Evolutionary conservation across 306 rosid species (phyloP).

Genomic region (Cyclanthera cordifolia): DNA sequence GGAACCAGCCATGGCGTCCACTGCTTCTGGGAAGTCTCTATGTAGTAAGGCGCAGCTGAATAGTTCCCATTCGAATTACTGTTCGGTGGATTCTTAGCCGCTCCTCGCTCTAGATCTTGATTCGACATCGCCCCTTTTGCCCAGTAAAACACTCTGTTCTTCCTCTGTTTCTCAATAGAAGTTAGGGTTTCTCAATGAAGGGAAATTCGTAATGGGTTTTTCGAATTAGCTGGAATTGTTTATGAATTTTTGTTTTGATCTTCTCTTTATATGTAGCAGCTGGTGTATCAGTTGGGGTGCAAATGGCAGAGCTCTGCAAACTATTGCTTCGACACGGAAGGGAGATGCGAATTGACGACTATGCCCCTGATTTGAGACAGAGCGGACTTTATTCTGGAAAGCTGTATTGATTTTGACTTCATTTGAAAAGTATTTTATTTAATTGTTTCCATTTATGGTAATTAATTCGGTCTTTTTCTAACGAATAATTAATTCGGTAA

Average conservation of each 20-base stretch:
- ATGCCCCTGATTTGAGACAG: background rate
- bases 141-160: background rate
- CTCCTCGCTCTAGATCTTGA: conserved; percentile 36
- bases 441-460: background rate
- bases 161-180: background rate
- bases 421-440: background rate
- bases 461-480: background rate
- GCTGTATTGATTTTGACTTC: background rate
- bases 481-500: too few relatives aligned
- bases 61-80: conserved; percentile 10
- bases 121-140: conserved; percentile 20
- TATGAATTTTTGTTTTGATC: background rate
- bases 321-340: background rate
- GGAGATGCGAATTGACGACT: background rate
- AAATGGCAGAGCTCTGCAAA: background rate
- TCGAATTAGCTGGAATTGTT: background rate
- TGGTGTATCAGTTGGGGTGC: background rate
- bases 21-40: conserved; percentile 26
- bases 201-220: too few relatives aligned
- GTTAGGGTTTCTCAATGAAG: background rate
- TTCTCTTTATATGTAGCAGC: background rate
- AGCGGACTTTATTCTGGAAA: background rate
- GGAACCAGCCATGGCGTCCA: conserved; percentile 47
- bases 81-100: conserved; percentile 17
- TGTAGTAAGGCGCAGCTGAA: conserved; percentile 18